A percentile compares a stretch with the other conserved stretches of the same genome.
Evolutionary conservation across 2,329 filamentous ascomycete species (phyloP).

Genomic region (Pseudopyrenochaeta lycopersici): DNA sequence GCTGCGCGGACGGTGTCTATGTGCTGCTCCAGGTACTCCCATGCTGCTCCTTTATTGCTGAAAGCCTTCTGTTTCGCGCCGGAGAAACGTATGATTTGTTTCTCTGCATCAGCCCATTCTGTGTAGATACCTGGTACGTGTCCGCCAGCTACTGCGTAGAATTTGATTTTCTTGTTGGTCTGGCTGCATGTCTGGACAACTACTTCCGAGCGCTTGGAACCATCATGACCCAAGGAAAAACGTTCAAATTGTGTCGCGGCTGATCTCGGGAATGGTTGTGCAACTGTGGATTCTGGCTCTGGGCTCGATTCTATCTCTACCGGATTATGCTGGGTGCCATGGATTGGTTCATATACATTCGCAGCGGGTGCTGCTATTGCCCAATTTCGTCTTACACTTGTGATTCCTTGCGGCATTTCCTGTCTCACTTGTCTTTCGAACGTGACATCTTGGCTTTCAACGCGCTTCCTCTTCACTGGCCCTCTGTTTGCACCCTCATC

Average conservation of each 20-base stretch:
- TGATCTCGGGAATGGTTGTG: not conserved
- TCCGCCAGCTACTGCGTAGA: constrained; percentile 68
- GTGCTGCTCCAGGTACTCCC: constrained; percentile 71
- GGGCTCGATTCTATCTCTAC: constrained; percentile 25
- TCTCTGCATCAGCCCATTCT: constrained; percentile 72
- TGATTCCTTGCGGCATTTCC: not conserved
- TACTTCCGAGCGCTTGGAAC: constrained; percentile 72
- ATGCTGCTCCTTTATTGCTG: constrained; percentile 69
- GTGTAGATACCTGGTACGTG: constrained; percentile 68
- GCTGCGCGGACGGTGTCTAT: constrained; percentile 23
- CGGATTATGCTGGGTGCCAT: constrained; percentile 21
- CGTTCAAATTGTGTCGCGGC: not conserved
- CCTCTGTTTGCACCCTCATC: not conserved
- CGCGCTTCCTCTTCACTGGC: constrained; percentile 19
- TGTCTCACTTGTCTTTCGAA: constrained; percentile 1
- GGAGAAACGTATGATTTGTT: constrained; percentile 76
- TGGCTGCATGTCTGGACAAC: constrained; percentile 69
- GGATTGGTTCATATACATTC: not conserved
- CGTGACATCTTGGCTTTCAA: not conserved
- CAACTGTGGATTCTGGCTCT: constrained; percentile 4
- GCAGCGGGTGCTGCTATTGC: not conserved
- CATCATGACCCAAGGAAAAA: not conserved
- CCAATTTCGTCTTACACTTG: not conserved
- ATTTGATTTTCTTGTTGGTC: constrained; percentile 56
- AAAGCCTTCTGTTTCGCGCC: constrained; percentile 65